These are phyloP conservation scores for Colletotrichum caudatum DNA, from an alignment of 2,329 filamentous ascomycete species.

Conservation along the genomic window DNA sequence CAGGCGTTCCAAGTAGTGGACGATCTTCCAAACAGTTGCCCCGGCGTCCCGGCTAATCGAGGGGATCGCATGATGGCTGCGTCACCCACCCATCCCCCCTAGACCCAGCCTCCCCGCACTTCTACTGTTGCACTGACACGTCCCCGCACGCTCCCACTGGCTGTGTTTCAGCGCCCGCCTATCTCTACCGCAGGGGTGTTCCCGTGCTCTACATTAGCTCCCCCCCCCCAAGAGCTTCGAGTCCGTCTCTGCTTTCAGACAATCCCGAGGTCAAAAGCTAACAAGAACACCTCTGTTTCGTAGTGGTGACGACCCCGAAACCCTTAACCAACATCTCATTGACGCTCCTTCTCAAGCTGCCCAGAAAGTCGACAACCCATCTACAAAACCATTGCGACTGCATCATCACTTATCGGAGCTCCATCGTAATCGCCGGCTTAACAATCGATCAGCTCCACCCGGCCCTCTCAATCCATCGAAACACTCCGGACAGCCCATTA, in stretches of 20 bases:
- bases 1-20: constrained; percentile 16
- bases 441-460: constrained; percentile 54
- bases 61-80: constrained; percentile 40
- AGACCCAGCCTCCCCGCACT: constrained; percentile 38
- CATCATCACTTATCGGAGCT: constrained; percentile 31
- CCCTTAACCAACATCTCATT: constrained; percentile 36
- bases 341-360: constrained; percentile 27
- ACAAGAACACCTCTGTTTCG: constrained; percentile 13
- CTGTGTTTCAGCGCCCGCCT: constrained; percentile 31
- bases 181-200: constrained; percentile 37
- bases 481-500: constrained; percentile 48
- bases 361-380: constrained; percentile 10
- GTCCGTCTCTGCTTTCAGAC: constrained; percentile 32
- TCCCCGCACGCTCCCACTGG: constrained; percentile 41
- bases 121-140: constrained; percentile 33
- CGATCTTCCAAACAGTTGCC: constrained; percentile 16
- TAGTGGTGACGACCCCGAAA: constrained; percentile 21
- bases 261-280: constrained; percentile 34
- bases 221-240: constrained; percentile 37
- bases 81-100: constrained; percentile 36
- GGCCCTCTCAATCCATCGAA: constrained; percentile 34
- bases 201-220: constrained; percentile 41
- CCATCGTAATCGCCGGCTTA: constrained; percentile 42
- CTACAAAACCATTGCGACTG: not conserved
- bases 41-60: constrained; percentile 26